A percentile compares a stretch with the other conserved stretches of the same genome.
phyloP scores from a whole-genome alignment of 257 asterid species.

The Solanum rostratum region DNA sequence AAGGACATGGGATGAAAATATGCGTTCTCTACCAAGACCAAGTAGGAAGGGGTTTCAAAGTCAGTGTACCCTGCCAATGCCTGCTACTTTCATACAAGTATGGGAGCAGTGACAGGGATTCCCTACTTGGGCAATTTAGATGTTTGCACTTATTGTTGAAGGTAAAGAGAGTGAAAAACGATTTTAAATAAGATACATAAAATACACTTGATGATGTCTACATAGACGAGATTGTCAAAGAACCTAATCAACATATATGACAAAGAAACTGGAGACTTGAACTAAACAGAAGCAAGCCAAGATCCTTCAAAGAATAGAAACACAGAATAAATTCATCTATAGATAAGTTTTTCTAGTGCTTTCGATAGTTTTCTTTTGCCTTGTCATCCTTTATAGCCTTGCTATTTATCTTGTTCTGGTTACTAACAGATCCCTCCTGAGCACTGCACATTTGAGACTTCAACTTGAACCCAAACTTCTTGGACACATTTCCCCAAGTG shows the following conservation, averaged over 20 bases:
- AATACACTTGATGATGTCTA: background rate
- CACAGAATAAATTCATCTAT: conserved; percentile 9
- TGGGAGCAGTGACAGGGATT: background rate
- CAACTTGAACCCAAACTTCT: conserved; percentile 63
- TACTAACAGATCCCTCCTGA: conserved; percentile 84
- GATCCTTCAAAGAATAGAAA: background rate
- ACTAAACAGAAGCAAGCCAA: background rate
- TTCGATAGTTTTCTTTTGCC: conserved; percentile 35
- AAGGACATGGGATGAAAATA: background rate
- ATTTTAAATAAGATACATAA: background rate
- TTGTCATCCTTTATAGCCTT: conserved; percentile 42
- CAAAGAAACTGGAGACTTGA: background rate
- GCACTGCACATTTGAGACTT: conserved; percentile 99
- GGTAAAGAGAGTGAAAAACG: background rate
- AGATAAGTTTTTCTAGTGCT: conserved; percentile 39
- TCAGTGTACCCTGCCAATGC: background rate
- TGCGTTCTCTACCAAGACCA: background rate
- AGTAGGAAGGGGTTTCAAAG: background rate
- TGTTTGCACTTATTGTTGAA: background rate
- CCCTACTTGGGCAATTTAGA: background rate
- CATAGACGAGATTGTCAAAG: background rate
- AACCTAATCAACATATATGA: background rate
- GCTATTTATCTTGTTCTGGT: conserved; percentile 32
- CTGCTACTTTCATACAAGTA: background rate
- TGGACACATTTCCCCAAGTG: conserved; percentile 66